phyloP scores from a whole-genome alignment of 2,329 filamentous ascomycete genomes.

The Fusarium nurragi region DNA sequence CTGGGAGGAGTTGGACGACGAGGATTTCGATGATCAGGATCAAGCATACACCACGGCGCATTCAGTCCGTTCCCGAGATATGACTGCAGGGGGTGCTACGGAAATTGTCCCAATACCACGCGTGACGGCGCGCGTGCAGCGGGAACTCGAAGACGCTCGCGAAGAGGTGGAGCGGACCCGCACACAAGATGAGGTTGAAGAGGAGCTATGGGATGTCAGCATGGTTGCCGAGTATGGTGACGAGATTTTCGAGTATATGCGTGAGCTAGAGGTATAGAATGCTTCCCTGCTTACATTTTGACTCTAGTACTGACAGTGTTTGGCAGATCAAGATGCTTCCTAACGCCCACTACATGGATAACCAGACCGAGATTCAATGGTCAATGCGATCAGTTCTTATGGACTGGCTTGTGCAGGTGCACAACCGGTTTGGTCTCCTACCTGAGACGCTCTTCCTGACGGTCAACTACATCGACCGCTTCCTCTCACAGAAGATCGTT shows the following conservation, averaged over 20 bases:
- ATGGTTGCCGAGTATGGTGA: slow-evolving; percentile 98
- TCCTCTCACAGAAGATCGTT: slow-evolving; percentile 92
- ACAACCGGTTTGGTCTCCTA: slow-evolving; percentile 87
- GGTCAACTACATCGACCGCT: slow-evolving; percentile 97
- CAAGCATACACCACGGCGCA: slow-evolving; percentile 82
- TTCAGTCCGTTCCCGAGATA: slow-evolving; percentile 76
- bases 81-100: slow-evolving; percentile 62
- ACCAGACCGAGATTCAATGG: slow-evolving; percentile 98
- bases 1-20: slow-evolving; percentile 83
- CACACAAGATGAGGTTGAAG: slow-evolving; percentile 80
- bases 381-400: slow-evolving; percentile 97
- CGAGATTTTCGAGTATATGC: slow-evolving; percentile 95
- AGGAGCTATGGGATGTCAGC: slow-evolving; percentile 91
- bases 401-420: slow-evolving; percentile 98
- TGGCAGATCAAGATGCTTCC: slow-evolving; percentile 79
- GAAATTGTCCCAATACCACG: slow-evolving; percentile 74
- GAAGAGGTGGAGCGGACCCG: slow-evolving; percentile 74
- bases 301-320: slow-evolving; percentile 38
- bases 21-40: slow-evolving; percentile 66
- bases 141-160: slow-evolving; percentile 75
- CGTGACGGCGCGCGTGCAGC: slow-evolving; percentile 72
- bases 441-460: slow-evolving; percentile 95
- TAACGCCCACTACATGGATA: slow-evolving; percentile 94
- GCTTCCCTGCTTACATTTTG: background rate
- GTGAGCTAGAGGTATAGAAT: slow-evolving; percentile 78